Conservation (phyloP, 352 stramenopile genomes). For the Globisporangium mamillatum region DNA sequence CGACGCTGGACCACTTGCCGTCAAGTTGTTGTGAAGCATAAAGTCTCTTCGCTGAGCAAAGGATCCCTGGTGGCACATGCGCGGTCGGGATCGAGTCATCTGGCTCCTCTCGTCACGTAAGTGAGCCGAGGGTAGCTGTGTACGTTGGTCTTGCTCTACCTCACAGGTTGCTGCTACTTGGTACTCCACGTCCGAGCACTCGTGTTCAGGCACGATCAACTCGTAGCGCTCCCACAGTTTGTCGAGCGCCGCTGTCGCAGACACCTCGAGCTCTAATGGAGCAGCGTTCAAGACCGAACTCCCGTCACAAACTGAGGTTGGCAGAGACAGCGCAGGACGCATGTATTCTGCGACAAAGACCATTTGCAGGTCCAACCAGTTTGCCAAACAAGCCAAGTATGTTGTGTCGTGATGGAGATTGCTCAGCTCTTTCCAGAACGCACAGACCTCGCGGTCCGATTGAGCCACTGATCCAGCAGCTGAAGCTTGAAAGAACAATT, state of each 20-base stretch:
- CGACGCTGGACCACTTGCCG: neutral
- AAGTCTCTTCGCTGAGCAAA: slow-evolving; percentile 6
- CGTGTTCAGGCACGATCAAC: slow-evolving; percentile 7
- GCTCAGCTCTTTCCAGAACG: slow-evolving; percentile 18
- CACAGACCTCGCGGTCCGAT: slow-evolving; percentile 5
- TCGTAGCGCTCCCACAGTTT: slow-evolving; percentile 19
- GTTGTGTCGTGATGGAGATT: slow-evolving; percentile 17
- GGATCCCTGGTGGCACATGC: neutral
- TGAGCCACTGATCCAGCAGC: neutral
- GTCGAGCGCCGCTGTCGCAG: slow-evolving; percentile 12
- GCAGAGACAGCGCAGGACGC: neutral
- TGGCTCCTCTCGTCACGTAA: neutral
- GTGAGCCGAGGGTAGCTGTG: neutral
- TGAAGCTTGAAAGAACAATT: slow-evolving; percentile 1
- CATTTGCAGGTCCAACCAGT: slow-evolving; percentile 32
- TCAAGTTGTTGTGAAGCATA: neutral
- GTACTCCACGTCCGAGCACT: neutral
- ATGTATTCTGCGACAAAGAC: slow-evolving; percentile 32
- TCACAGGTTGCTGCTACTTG: neutral
- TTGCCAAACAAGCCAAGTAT: slow-evolving; percentile 13
- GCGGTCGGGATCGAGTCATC: neutral
- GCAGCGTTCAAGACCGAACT: neutral
- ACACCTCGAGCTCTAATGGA: slow-evolving; percentile 6
- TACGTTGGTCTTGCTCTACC: neutral
- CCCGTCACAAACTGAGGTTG: no score